A percentile compares a stretch with the other conserved stretches of the same genome.
Conservation (phyloP, 208 protist species). For the Trypanosoma mega region DNA sequence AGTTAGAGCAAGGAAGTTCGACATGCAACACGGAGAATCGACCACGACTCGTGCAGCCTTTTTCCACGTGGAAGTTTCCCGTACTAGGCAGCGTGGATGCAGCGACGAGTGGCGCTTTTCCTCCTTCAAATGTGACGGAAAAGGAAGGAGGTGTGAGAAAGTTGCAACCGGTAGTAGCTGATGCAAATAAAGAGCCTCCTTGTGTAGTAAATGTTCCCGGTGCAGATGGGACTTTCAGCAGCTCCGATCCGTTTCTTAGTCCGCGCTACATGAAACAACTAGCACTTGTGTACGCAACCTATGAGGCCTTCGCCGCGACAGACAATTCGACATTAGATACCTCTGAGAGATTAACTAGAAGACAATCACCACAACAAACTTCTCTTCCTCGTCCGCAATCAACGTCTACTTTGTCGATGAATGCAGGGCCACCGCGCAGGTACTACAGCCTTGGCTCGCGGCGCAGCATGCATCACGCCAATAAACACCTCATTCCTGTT, state of each 20-base stretch:
- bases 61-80: conserved; percentile 25
- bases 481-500: conserved; percentile 44
- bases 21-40: too few relatives aligned
- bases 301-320: neutral
- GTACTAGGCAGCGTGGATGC: conserved; percentile 14
- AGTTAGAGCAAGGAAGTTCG: too few relatives aligned
- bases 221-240: neutral
- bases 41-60: conserved; percentile 7
- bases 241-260: too few relatives aligned
- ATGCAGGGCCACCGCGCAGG: conserved; percentile 34
- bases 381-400: neutral
- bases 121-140: neutral
- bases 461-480: conserved; percentile 41
- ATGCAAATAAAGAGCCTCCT: neutral
- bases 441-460: conserved; percentile 77
- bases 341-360: neutral
- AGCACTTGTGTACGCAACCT: conserved; percentile 15
- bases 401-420: neutral
- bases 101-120: neutral
- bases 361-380: neutral
- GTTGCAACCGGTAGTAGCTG: neutral
- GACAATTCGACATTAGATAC: neutral
- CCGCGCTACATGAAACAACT: conserved; percentile 12
- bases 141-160: neutral
- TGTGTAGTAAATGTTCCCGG: neutral